Percentiles rank a stretch among this genome's conserved stretches.
Evolutionary conservation across 192 early-diverging fungal genomes (phyloP).

Genomic region (Mortierella antarctica): DNA sequence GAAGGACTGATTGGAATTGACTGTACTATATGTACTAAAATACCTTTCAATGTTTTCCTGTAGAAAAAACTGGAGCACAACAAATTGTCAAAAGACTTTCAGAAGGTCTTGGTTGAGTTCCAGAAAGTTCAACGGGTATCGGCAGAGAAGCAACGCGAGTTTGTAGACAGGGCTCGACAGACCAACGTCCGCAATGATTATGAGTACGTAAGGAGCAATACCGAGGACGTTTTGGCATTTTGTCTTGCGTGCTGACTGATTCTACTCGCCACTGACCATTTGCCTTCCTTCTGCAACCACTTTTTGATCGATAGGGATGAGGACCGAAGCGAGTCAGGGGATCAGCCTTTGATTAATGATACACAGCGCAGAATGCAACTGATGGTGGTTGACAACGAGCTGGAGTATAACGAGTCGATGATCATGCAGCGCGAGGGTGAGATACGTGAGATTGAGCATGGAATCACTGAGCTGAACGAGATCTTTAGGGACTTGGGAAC

Average conservation of each 20-base stretch:
- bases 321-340: constrained; percentile 59
- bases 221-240: neutral
- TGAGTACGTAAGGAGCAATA: constrained; percentile 36
- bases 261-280: neutral
- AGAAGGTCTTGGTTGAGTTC: constrained; percentile 90
- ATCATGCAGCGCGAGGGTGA: constrained; percentile 96
- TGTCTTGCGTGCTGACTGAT: neutral
- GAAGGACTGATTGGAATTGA: neutral
- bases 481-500: constrained; percentile 97
- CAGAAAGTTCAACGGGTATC: constrained; percentile 86
- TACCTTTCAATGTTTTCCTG: neutral
- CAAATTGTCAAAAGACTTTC: constrained; percentile 95
- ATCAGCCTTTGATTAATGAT: constrained; percentile 69
- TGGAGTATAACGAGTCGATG: constrained; percentile 94
- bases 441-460: constrained; percentile 91
- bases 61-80: constrained; percentile 90
- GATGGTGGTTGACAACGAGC: constrained; percentile 86
- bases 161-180: constrained; percentile 80
- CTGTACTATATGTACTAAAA: neutral
- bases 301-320: constrained; percentile 51
- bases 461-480: constrained; percentile 95
- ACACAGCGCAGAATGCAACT: constrained; percentile 70
- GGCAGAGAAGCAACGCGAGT: constrained; percentile 86
- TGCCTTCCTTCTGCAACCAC: constrained; percentile 1
- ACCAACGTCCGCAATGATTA: constrained; percentile 53